These are phyloP conservation scores for Naganishia kalamii DNA, from an alignment of 768 basidiomycete species.

Conservation along the genomic window DNA sequence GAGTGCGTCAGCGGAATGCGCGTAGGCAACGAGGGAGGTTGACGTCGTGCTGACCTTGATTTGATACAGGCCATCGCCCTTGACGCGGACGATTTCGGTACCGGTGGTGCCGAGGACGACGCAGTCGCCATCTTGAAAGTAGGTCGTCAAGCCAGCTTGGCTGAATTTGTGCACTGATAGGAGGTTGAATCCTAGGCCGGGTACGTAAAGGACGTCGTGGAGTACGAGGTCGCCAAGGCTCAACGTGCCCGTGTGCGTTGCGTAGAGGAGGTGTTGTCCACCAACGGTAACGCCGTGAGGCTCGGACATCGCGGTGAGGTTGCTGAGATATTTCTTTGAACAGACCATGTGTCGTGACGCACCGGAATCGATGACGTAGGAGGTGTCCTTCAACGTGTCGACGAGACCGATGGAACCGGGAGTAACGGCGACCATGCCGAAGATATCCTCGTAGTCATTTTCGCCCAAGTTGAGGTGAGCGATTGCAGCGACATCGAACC, in stretches of 20 bases:
- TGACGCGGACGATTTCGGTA: background rate
- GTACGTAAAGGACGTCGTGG: background rate
- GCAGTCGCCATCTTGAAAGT: background rate
- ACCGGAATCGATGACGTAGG: background rate
- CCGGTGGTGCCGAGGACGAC: too few relatives aligned
- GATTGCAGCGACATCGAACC: too few relatives aligned
- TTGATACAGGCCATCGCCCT: background rate
- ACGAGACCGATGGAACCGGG: background rate
- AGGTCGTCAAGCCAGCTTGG: background rate
- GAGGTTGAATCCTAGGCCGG: background rate
- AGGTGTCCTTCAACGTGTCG: background rate
- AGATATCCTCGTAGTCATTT: too few relatives aligned
- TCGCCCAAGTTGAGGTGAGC: too few relatives aligned
- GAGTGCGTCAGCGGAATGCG: background rate
- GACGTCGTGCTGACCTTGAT: background rate
- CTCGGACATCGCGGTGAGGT: background rate
- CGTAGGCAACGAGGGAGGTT: background rate
- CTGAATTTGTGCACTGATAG: background rate
- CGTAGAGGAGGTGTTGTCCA: background rate
- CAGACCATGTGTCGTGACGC: background rate
- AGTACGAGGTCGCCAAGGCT: background rate
- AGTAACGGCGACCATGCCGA: background rate
- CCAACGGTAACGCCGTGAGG: background rate
- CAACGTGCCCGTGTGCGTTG: background rate
- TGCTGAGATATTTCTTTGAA: too few relatives aligned